Percentiles rank a stretch among this genome's conserved stretches.
Conservation (phyloP, 495 filamentous ascomycete genomes). For the Penicillium mononematosum region DNA sequence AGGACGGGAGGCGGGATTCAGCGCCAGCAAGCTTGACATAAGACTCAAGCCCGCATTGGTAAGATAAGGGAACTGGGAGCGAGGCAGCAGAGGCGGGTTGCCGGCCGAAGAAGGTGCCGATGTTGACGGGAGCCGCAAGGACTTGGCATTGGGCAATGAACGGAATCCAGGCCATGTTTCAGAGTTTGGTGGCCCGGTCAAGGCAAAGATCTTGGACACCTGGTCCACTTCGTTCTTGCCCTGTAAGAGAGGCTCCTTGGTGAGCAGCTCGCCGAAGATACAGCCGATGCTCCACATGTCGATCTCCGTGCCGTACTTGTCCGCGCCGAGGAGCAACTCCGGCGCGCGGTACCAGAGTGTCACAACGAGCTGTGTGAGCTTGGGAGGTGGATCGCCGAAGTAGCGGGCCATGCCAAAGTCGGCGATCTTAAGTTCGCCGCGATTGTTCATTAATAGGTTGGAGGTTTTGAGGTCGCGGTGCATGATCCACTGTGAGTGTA, state of each 20-base stretch:
- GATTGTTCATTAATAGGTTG: slow-evolving; percentile 93
- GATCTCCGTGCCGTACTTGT: slow-evolving; percentile 71
- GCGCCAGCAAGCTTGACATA: slow-evolving; percentile 63
- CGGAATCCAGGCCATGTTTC: slow-evolving; percentile 85
- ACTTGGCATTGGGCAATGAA: slow-evolving; percentile 83
- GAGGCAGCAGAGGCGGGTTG: slow-evolving; percentile 41
- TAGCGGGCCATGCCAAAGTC: slow-evolving; percentile 98
- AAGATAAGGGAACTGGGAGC: slow-evolving; percentile 76
- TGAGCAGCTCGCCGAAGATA: slow-evolving; percentile 90
- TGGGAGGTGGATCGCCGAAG: slow-evolving; percentile 75
- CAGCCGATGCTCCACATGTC: slow-evolving; percentile 97
- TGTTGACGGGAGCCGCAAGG: slow-evolving; percentile 69
- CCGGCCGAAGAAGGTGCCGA: slow-evolving; percentile 26
- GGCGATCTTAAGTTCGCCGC: slow-evolving; percentile 90
- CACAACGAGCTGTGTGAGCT: slow-evolving; percentile 90
- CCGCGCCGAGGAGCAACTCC: slow-evolving; percentile 81
- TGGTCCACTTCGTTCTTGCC: slow-evolving; percentile 96
- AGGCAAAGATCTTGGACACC: slow-evolving; percentile 76
- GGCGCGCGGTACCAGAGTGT: slow-evolving; percentile 97
- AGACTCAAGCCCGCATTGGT: slow-evolving; percentile 72
- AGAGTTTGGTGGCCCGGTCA: slow-evolving; percentile 87
- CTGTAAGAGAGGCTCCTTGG: slow-evolving; percentile 79
- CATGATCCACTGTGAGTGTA: slow-evolving; percentile 89
- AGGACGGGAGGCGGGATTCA: slow-evolving; percentile 73
- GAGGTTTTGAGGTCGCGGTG: slow-evolving; percentile 97